Evolutionary conservation across 768 basidiomycete species (phyloP).

Genomic region (Russula emetica): DNA sequence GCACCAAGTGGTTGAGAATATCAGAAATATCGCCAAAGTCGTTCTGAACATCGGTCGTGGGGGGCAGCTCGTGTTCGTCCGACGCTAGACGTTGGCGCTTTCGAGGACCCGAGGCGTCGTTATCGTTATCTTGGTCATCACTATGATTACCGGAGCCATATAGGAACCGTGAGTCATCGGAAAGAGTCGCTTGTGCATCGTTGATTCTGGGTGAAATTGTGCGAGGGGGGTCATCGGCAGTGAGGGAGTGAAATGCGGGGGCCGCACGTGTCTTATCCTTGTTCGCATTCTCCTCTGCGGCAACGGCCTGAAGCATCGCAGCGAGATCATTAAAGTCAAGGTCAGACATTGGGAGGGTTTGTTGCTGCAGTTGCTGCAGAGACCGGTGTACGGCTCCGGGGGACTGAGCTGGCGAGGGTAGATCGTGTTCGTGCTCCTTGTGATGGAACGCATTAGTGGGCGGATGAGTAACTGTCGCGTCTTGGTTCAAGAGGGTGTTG

Average conservation of each 20-base stretch:
- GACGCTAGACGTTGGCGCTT: constrained; percentile 29
- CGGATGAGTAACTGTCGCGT: constrained; percentile 63
- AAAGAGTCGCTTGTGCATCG: constrained; percentile 22
- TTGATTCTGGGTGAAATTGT: constrained; percentile 17
- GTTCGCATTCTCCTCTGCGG: constrained; percentile 42
- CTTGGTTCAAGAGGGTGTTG: constrained; percentile 67
- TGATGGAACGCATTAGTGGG: constrained; percentile 38
- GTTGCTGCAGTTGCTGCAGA: constrained; percentile 12
- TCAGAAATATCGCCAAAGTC: constrained; percentile 78
- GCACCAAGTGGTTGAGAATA: constrained; percentile 68
- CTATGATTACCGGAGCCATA: constrained; percentile 39
- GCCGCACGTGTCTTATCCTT: constrained; percentile 59
- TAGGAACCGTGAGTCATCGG: constrained; percentile 33
- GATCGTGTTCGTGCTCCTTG: constrained; percentile 16
- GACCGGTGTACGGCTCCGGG: constrained; percentile 16
- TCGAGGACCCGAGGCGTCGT: constrained; percentile 17
- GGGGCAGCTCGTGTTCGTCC: constrained; percentile 34
- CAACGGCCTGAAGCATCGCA: constrained; percentile 71
- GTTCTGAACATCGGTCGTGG: constrained; percentile 48
- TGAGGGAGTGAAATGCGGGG: constrained; percentile 76
- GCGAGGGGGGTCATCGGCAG: constrained; percentile 44
- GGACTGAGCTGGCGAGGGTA: constrained; percentile 23
- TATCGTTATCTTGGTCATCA: constrained; percentile 32
- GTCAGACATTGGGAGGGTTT: constrained; percentile 32
- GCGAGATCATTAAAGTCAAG: constrained; percentile 62